Conservation (phyloP, 306 rosid species). For the Castanea sativa region DNA sequence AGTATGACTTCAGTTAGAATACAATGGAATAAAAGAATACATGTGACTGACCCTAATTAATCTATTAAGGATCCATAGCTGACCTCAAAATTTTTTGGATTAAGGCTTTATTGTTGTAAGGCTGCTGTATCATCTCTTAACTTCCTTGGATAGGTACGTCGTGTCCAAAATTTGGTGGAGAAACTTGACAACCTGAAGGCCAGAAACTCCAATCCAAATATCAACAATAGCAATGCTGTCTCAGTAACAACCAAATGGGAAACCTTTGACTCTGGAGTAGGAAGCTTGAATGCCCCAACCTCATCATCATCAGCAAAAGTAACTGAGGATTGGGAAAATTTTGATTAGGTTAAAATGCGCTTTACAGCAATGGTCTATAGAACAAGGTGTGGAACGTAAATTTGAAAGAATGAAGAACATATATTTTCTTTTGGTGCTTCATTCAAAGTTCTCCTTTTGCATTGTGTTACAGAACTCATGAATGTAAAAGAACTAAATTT, state of each 20-base stretch:
- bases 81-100: too few species aligned
- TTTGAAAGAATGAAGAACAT: conserved; percentile 11
- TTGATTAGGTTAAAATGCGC: conserved; percentile 36
- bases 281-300: conserved; percentile 61
- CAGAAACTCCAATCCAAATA: conserved; percentile 49
- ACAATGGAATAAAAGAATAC: too few species aligned
- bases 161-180: conserved; percentile 74
- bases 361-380: not conserved
- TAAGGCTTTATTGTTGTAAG: too few species aligned
- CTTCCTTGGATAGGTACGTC: conserved; percentile 54
- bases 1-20: too few species aligned
- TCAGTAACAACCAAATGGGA: conserved; percentile 70
- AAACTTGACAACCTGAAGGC: conserved; percentile 55
- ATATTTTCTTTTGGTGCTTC: conserved; percentile 20
- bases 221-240: conserved; percentile 46
- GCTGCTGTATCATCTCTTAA: conserved; percentile 13
- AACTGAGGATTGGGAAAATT: conserved; percentile 49
- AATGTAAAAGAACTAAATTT: not conserved
- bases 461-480: not conserved
- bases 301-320: conserved; percentile 39
- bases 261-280: conserved; percentile 61
- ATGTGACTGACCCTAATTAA: too few species aligned
- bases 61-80: too few species aligned
- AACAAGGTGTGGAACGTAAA: conserved; percentile 2
- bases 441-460: conserved; percentile 11